Evolutionary conservation across 169 alveolate genomes (phyloP), one percentile per base, ranked within the genome.

Genomic region (Eimeria falciformis): DNA sequence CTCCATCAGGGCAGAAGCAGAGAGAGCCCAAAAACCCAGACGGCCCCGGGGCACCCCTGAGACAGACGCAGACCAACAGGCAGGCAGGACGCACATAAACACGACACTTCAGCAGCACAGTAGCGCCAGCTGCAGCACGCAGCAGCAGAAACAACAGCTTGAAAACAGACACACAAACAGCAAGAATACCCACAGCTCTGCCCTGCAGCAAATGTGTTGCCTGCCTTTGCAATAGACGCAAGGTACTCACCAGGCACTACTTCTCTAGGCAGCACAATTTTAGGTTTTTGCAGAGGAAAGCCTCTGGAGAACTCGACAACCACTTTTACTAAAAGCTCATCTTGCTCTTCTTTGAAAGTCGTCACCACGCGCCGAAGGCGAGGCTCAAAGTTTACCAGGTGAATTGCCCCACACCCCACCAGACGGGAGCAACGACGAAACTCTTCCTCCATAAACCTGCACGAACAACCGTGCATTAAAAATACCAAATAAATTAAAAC

Each of bases 11-110:
- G 66, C 50, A 12, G 68, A 14, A 23, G 88, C 84, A n/a, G 93
- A 27, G 23, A 88, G 58, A 1, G 43, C 21, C 93, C 93, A 88
- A 45, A 78, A 17, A n/a, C 53, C 18, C 40, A 65, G 46, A 27
- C 88, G 86, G 14, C 68, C 29, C 69, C 43, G 27, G 7, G 88
- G 86, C 23, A 88, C 88, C 17, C 92, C 92, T 65, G 82, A 23
- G 21, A 12, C 40, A 75, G 14, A 2, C 62, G 21, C 0, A 53
- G 3, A 18, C 62, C 14, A 53, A 53, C 14, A 18, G 23, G 62
- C 62, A 25, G 73, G 5, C 4, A 29, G 55, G 3, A 12, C 82
- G 21, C 17, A 29, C 5, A 29, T 40, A 45, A 66, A 9, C 47
- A 2, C 14, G 23, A 27, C 11, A 50, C 5, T 37, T n/a, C 29